phyloP scores from a whole-genome alignment of 2,329 filamentous ascomycete species.

The Aspergillus candidus region DNA sequence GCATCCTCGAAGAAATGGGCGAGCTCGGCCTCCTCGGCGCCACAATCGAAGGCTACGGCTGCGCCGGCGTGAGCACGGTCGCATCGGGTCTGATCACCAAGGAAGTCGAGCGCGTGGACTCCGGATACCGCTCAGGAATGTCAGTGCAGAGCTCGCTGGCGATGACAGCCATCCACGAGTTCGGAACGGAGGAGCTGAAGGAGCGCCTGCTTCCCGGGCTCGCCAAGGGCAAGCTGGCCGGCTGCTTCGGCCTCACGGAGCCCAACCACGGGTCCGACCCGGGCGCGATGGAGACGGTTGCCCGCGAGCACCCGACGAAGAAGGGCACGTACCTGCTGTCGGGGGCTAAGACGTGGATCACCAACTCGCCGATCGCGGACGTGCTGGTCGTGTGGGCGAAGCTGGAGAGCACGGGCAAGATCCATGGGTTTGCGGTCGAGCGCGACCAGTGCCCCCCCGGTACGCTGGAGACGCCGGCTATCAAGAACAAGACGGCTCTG shows the following conservation, averaged over 20 bases:
- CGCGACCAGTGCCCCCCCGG: conserved; percentile 77
- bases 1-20: conserved; percentile 86
- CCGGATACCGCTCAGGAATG: conserved; percentile 87
- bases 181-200: conserved; percentile 80
- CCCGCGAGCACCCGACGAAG: conserved; percentile 77
- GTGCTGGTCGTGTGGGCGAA: conserved; percentile 89
- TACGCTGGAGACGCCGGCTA: conserved; percentile 80
- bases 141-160: conserved; percentile 88
- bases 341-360: conserved; percentile 91
- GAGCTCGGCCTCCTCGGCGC: conserved; percentile 83
- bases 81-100: conserved; percentile 85
- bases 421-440: conserved; percentile 86
- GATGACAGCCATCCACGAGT: conserved; percentile 88
- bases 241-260: conserved; percentile 85
- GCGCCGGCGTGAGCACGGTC: conserved; percentile 80
- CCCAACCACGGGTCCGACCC: conserved; percentile 91
- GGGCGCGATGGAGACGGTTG: conserved; percentile 81
- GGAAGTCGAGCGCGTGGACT: conserved; percentile 85
- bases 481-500: conserved; percentile 94
- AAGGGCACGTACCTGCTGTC: conserved; percentile 73
- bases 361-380: conserved; percentile 84
- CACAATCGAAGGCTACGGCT: conserved; percentile 80
- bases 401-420: conserved; percentile 83
- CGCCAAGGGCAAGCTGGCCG: conserved; percentile 75
- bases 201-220: conserved; percentile 73